A percentile compares a stretch with the other conserved stretches of the same genome.
Evolutionary conservation across 2,329 filamentous ascomycete species (phyloP).

Genomic region (Bipolaris bicolor): DNA sequence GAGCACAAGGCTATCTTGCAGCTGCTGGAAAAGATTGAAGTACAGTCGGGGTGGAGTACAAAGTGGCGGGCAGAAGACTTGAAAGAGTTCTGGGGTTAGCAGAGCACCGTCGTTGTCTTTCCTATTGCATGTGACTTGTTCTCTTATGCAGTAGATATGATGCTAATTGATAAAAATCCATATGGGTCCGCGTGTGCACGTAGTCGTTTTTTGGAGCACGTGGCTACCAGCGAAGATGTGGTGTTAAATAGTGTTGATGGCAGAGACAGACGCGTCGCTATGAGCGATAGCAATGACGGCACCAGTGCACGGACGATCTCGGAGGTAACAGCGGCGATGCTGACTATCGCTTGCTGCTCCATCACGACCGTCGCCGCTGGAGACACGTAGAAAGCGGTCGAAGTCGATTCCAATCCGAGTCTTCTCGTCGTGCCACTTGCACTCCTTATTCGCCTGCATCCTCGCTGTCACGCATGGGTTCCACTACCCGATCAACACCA

Average conservation of each 20-base stretch:
- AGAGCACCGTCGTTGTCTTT: not conserved
- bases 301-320: constrained; percentile 13
- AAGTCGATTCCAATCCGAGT: constrained; percentile 5
- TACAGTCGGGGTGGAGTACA: constrained; percentile 61
- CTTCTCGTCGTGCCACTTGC: constrained; percentile 1
- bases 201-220: not conserved
- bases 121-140: not conserved
- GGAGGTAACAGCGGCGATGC: constrained; percentile 15
- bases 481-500: not conserved
- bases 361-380: constrained; percentile 3
- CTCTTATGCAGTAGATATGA: no score
- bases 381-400: constrained; percentile 16
- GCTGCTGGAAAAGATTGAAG: constrained; percentile 58
- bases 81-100: constrained; percentile 57
- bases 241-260: not conserved
- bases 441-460: not conserved
- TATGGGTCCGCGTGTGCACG: no score
- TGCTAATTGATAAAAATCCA: not conserved
- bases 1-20: constrained; percentile 57
- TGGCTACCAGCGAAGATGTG: not conserved
- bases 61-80: constrained; percentile 61
- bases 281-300: constrained; percentile 7
- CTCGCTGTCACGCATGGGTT: not conserved
- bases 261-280: not conserved
- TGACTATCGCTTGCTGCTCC: constrained; percentile 12